Percentiles rank a stretch among this genome's conserved stretches.
phyloP scores from a whole-genome alignment of 2,329 filamentous ascomycete genomes.

The Exophiala sp. region DNA sequence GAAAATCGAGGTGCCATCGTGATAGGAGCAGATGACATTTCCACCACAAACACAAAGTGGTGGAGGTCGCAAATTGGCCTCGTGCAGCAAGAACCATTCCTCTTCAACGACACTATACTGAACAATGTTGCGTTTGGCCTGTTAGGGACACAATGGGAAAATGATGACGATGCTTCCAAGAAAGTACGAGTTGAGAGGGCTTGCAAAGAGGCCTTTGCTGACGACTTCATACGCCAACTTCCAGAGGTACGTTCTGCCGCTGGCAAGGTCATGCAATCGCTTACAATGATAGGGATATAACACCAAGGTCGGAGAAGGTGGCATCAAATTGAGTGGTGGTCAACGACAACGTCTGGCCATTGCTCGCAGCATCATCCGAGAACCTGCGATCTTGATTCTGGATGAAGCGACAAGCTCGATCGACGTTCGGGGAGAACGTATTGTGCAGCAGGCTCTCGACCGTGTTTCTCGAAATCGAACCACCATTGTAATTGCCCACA shows the following conservation, averaged over 20 bases:
- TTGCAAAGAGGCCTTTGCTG: constrained; percentile 64
- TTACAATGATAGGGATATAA: constrained; percentile 57
- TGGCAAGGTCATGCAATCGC: not conserved
- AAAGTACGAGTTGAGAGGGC: constrained; percentile 57
- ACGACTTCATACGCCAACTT: constrained; percentile 64
- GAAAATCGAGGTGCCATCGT: constrained; percentile 46
- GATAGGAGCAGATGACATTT: constrained; percentile 53
- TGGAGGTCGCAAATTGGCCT: constrained; percentile 58
- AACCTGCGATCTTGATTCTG: constrained; percentile 64
- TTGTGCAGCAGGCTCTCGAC: constrained; percentile 55
- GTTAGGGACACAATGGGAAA: constrained; percentile 35
- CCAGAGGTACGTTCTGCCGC: constrained; percentile 39
- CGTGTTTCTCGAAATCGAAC: constrained; percentile 60
- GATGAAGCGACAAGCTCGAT: constrained; percentile 74
- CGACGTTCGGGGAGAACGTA: constrained; percentile 53
- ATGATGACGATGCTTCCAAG: constrained; percentile 31
- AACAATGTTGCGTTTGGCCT: constrained; percentile 62
- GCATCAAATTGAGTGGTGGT: constrained; percentile 76
- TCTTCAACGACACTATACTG: constrained; percentile 64
- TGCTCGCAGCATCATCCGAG: constrained; percentile 65
- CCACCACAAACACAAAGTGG: constrained; percentile 60
- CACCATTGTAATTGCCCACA: constrained; percentile 74
- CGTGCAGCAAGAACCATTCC: constrained; percentile 65
- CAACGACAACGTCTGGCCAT: constrained; percentile 81
- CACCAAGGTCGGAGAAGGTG: constrained; percentile 71